Base-by-base conservation (phyloP, 2,329 filamentous ascomycete species). In the Phialemoniopsis sp. region DNA sequence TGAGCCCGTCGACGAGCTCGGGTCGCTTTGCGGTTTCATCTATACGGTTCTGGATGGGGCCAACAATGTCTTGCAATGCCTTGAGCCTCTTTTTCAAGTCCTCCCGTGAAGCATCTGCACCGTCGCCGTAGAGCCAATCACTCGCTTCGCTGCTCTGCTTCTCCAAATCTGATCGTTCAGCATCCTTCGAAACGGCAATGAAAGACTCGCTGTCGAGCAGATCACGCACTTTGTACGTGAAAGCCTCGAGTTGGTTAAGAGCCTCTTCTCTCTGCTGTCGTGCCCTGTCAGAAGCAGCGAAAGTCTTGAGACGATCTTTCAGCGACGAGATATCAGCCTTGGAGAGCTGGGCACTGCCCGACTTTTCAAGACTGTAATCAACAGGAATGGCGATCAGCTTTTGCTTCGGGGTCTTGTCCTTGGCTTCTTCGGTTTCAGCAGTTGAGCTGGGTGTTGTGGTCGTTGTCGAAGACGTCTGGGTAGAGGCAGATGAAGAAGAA, bases 91-190 rank as follows among this genome's bases (percentile, higher is more conserved):
- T 73, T 59, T 84, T 87, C 53, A 98, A 76, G 35, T 84, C 80
- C 4, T 87, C 80, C 42, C 82, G 82, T 29, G 78, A 72, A 5
- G 93, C 90, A 36, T 89, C 82, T 13, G 77, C 74, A 40, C 91
- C 89, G 34, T 90, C 89, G 13, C 79, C 87, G 58, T 95, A 93
- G 43, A 98, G 80, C 91, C 93, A 98, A 10, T 95, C 89, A 51
- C 87, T 86, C 16, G 81, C 76, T 36, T 79, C 77, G 44, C 77
- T 74, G 30, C 88, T 73, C 54, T 82, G 82, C 44, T 80, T 69
- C 51, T 85, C 76, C 12, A 97, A 73, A n/a, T 67, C 63, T 7
- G 72, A 60, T 34, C 88, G 78, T 55, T 89, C 78, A 15, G 77
- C 73, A 4, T 79, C 68, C 9, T 85, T 91, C 26, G 89, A 86